Evolutionary conservation across 2,329 filamentous ascomycete species (phyloP).

Genomic region (Xylariaceae sp.): DNA sequence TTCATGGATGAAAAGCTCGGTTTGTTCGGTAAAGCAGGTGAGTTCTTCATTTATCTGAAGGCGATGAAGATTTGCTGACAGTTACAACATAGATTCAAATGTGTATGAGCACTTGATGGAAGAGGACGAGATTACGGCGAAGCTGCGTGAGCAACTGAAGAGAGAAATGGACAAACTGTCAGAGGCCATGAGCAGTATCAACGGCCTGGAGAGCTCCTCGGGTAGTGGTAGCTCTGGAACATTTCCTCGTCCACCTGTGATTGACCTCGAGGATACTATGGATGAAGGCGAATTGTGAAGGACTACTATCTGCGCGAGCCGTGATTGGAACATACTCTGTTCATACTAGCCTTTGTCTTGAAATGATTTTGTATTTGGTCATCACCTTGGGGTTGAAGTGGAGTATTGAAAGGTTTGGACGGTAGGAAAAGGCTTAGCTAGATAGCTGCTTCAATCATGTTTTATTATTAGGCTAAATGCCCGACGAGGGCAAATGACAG

Average conservation of each 20-base stretch:
- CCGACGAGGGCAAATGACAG: conserved; percentile 7
- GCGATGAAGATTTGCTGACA: conserved; percentile 1
- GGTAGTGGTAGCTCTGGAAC: conserved; percentile 26
- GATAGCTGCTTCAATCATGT: background rate
- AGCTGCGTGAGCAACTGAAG: conserved; percentile 49
- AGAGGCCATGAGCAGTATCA: conserved; percentile 54
- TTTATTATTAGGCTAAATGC: conserved; percentile 11
- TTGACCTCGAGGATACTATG: conserved; percentile 27
- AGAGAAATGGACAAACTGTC: conserved; percentile 52
- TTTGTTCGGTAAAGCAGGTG: conserved; percentile 35
- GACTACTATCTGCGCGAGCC: background rate
- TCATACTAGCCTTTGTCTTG: background rate
- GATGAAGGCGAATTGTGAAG: conserved; percentile 17
- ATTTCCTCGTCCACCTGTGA: background rate
- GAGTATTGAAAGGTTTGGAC: background rate
- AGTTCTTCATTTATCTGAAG: conserved; percentile 21
- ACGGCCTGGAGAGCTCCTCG: conserved; percentile 47
- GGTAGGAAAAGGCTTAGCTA: background rate
- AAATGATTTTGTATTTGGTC: background rate
- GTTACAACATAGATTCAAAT: conserved; percentile 33
- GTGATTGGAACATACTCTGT: conserved; percentile 1
- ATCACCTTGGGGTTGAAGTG: background rate
- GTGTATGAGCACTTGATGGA: conserved; percentile 54
- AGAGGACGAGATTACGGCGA: conserved; percentile 53
- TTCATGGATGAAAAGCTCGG: conserved; percentile 38